A percentile compares a stretch with the other conserved stretches of the same genome.
Conservation (phyloP, 257 asterid species). For the Ajuga chamaepitys region DNA sequence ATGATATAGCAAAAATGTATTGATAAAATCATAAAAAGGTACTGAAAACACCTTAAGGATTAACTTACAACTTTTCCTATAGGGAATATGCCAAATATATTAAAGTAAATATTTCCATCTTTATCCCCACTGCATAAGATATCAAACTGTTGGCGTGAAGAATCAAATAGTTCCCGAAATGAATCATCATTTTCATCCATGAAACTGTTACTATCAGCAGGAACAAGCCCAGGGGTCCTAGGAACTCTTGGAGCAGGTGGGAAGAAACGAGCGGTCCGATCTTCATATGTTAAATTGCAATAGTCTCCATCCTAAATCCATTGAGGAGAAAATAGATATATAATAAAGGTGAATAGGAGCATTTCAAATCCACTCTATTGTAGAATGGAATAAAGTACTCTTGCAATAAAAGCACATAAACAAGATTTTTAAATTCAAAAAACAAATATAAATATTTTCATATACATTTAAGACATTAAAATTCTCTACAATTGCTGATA, state of each 20-base stretch:
- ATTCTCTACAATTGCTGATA: background rate
- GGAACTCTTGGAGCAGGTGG: slow-evolving; percentile 94
- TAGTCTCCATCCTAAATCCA: slow-evolving; percentile 49
- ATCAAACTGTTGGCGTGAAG: slow-evolving; percentile 70
- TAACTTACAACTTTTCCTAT: slow-evolving; percentile 87
- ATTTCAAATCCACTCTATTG: background rate
- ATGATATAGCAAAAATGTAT: slow-evolving; percentile 3
- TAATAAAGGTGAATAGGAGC: slow-evolving; percentile 9
- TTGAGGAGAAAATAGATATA: background rate
- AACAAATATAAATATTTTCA: background rate
- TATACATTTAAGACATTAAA: background rate
- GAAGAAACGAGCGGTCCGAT: slow-evolving; percentile 88
- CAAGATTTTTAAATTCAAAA: background rate
- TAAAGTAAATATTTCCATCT: slow-evolving; percentile 84
- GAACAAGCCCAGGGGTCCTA: slow-evolving; percentile 77
- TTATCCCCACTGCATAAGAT: slow-evolving; percentile 90
- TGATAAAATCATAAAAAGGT: slow-evolving; percentile 8
- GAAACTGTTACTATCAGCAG: slow-evolving; percentile 71
- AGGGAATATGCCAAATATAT: slow-evolving; percentile 91
- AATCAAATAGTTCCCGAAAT: slow-evolving; percentile 75
- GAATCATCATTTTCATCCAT: slow-evolving; percentile 77
- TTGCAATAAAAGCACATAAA: background rate
- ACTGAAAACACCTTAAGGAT: background rate
- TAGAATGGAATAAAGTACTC: background rate
- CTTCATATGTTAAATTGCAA: slow-evolving; percentile 53